Evolutionary conservation across 2,329 filamentous ascomycete genomes (phyloP).

Genomic region (Exophiala xenobiotica): DNA sequence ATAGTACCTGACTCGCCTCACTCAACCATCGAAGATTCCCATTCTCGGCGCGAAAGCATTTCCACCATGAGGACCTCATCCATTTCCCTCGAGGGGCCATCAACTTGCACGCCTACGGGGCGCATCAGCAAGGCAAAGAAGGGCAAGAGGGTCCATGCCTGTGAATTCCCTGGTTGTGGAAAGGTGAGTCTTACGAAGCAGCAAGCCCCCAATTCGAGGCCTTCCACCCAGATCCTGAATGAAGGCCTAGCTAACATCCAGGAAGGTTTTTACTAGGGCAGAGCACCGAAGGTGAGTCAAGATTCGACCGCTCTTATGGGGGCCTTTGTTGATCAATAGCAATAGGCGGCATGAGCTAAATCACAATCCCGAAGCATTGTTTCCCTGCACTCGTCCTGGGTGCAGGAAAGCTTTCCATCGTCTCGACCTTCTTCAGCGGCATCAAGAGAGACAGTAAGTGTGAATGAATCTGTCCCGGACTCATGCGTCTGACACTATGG

Average conservation of each 20-base stretch:
- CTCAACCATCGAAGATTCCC: constrained; percentile 20
- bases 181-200: constrained; percentile 40
- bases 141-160: constrained; percentile 51
- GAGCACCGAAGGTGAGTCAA: constrained; percentile 43
- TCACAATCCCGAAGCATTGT: constrained; percentile 49
- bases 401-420: constrained; percentile 52
- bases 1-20: constrained; percentile 23
- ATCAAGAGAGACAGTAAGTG: constrained; percentile 52
- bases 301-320: constrained; percentile 10
- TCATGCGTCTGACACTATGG: constrained; percentile 6
- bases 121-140: constrained; percentile 55
- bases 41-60: constrained; percentile 29
- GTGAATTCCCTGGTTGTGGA: constrained; percentile 47
- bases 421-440: constrained; percentile 47
- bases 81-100: constrained; percentile 32
- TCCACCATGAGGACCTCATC: constrained; percentile 33
- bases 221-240: constrained; percentile 7
- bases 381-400: constrained; percentile 43
- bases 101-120: constrained; percentile 51
- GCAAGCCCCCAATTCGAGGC: constrained; percentile 9
- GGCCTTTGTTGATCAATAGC: constrained; percentile 6
- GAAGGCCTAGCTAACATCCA: constrained; percentile 18
- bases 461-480: background rate
- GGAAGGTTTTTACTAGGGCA: constrained; percentile 50
- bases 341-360: constrained; percentile 51